phyloP scores from a whole-genome alignment of 805 yeast species.

The Saturnispora kantuleensis region DNA sequence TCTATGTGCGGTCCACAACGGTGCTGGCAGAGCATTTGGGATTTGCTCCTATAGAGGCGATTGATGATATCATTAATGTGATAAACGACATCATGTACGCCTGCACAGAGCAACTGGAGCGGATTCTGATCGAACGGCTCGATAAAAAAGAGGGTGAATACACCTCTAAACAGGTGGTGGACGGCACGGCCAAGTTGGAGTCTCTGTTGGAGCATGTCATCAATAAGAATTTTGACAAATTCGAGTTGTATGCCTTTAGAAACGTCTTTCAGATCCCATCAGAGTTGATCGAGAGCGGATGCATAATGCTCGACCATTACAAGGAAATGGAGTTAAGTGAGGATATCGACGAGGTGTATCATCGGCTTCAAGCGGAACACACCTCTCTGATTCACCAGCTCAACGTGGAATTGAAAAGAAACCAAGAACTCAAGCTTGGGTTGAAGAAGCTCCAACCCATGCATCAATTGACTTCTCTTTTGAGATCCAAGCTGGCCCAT shows the following conservation, averaged over 20 bases:
- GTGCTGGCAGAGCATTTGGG: conserved; percentile 80
- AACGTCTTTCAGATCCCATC: conserved; percentile 66
- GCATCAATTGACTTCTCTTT: too few species aligned
- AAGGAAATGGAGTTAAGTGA: conserved; percentile 32
- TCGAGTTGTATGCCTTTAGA: conserved; percentile 71
- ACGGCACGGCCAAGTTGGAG: conserved; percentile 78
- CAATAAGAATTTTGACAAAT: conserved; percentile 75
- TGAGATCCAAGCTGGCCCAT: too few species aligned
- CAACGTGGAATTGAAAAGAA: neutral
- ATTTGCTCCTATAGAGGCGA: conserved; percentile 68
- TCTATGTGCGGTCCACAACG: conserved; percentile 26
- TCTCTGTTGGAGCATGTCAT: conserved; percentile 64
- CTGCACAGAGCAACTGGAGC: conserved; percentile 71
- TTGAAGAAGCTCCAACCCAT: neutral
- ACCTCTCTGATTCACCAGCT: conserved; percentile 20
- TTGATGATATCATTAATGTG: conserved; percentile 83
- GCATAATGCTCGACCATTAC: conserved; percentile 62
- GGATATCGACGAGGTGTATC: conserved; percentile 14
- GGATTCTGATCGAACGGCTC: conserved; percentile 35
- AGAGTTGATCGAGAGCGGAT: conserved; percentile 55
- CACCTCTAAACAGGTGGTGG: conserved; percentile 41
- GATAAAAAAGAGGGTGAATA: conserved; percentile 11
- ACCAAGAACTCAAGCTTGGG: neutral
- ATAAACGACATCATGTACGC: conserved; percentile 77
- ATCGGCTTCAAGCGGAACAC: conserved; percentile 18